phyloP scores from a whole-genome alignment of 352 stramenopile species.

The Nothophytophthora sp. region DNA sequence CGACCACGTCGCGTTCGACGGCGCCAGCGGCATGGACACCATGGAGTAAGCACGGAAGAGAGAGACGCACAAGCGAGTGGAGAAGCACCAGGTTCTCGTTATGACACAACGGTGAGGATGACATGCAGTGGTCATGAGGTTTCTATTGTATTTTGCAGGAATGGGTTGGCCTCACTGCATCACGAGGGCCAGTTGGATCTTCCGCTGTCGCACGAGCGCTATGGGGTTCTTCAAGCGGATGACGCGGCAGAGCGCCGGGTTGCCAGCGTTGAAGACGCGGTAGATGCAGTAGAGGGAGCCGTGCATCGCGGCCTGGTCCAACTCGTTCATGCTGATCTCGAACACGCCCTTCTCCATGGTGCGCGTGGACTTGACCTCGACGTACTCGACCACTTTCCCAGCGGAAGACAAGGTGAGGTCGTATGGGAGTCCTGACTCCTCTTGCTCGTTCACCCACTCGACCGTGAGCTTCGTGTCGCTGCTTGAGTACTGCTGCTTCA shows the following conservation, averaged over 20 bases:
- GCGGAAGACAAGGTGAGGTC: conserved; percentile 62
- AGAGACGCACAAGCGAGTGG: no score
- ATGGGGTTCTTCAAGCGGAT: conserved; percentile 87
- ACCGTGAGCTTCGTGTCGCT: conserved; percentile 43
- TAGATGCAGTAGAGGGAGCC: conserved; percentile 86
- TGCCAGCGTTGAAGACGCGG: conserved; percentile 83
- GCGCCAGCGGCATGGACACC: conserved; percentile 51
- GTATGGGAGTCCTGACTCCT: conserved; percentile 86
- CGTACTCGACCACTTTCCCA: conserved; percentile 69
- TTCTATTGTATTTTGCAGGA: conserved; percentile 12
- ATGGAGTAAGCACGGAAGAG: conserved; percentile 36
- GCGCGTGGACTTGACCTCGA: conserved; percentile 86
- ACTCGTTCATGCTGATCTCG: conserved; percentile 90
- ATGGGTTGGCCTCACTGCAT: conserved; percentile 53
- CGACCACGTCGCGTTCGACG: conserved; percentile 37
- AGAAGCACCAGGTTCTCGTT: no score
- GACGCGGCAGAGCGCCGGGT: conserved; percentile 66
- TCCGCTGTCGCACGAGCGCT: conserved; percentile 78
- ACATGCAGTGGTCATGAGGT: no score
- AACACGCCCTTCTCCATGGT: conserved; percentile 89
- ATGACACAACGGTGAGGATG: no score
- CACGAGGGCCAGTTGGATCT: conserved; percentile 76
- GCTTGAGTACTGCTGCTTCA: conserved; percentile 45
- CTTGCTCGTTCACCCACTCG: conserved; percentile 75
- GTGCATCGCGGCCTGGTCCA: conserved; percentile 79